Evolutionary conservation across 2,329 filamentous ascomycete species (phyloP).

Genomic region (Gyromitra esculenta): DNA sequence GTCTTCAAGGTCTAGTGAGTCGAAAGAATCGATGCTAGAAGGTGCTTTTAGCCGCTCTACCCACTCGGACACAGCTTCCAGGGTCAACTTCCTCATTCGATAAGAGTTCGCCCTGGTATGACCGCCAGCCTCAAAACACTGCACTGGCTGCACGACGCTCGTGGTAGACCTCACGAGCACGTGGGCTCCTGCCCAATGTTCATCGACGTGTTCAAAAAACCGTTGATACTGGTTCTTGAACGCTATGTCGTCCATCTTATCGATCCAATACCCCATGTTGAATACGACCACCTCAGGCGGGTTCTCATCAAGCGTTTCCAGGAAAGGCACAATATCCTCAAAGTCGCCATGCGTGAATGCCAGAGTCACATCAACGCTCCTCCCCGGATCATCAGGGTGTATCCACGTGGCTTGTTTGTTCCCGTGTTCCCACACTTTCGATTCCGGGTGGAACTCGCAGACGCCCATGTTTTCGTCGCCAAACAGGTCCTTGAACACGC

Average conservation of each 20-base stretch:
- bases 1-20: constrained; percentile 7
- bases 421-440: constrained; percentile 12
- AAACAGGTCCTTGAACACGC: constrained; percentile 34
- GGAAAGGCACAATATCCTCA: constrained; percentile 1
- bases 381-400: constrained; percentile 1
- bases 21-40: neutral
- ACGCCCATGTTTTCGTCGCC: constrained; percentile 2
- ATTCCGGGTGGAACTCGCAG: constrained; percentile 25
- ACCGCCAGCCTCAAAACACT: constrained; percentile 40
- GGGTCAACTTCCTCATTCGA: constrained; percentile 26
- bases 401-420: constrained; percentile 33
- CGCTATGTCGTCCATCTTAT: neutral
- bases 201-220: constrained; percentile 35
- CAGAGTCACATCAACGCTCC: constrained; percentile 14
- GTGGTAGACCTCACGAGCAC: constrained; percentile 37
- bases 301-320: constrained; percentile 20
- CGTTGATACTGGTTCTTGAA: constrained; percentile 10
- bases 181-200: constrained; percentile 22
- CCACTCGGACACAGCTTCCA: constrained; percentile 23
- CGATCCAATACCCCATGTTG: constrained; percentile 18
- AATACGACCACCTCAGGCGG: constrained; percentile 16
- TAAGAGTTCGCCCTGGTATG: constrained; percentile 33
- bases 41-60: neutral
- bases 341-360: constrained; percentile 10
- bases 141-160: constrained; percentile 46